phyloP scores from a whole-genome alignment of 2,329 filamentous ascomycete genomes.

The Penicillium sp. region DNA sequence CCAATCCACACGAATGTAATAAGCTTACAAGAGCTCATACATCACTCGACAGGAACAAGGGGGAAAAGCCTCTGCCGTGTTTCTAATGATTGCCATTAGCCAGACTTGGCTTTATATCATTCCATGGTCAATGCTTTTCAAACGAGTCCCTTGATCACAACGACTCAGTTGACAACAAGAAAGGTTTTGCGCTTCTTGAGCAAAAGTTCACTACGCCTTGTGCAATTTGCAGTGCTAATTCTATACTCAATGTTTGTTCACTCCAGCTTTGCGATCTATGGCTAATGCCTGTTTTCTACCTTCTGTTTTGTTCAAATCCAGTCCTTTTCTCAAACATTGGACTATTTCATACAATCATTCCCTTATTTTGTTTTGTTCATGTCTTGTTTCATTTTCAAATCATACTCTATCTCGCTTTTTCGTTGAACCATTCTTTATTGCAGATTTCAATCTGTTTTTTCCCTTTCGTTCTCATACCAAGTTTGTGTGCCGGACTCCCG shows the following conservation, averaged over 20 bases:
- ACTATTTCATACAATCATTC: neutral
- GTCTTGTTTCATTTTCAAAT: neutral
- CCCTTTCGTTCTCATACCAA: neutral
- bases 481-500: neutral
- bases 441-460: neutral
- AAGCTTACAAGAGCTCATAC: neutral
- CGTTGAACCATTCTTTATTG: too few relatives aligned
- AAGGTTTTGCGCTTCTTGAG: too few relatives aligned
- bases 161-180: too few relatives aligned
- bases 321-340: neutral
- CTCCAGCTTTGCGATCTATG: neutral
- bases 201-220: neutral
- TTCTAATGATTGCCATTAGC: too few relatives aligned
- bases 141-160: too few relatives aligned
- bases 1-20: neutral
- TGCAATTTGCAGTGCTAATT: neutral
- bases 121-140: too few relatives aligned
- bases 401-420: too few relatives aligned
- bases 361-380: neutral
- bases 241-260: too few relatives aligned
- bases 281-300: neutral
- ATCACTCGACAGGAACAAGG: neutral
- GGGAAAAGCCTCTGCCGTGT: too few relatives aligned
- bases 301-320: too few relatives aligned
- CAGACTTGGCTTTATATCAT: too few relatives aligned